Evolutionary conservation across 192 early-diverging fungal species (phyloP).

Genomic region (Coemansia sp.): DNA sequence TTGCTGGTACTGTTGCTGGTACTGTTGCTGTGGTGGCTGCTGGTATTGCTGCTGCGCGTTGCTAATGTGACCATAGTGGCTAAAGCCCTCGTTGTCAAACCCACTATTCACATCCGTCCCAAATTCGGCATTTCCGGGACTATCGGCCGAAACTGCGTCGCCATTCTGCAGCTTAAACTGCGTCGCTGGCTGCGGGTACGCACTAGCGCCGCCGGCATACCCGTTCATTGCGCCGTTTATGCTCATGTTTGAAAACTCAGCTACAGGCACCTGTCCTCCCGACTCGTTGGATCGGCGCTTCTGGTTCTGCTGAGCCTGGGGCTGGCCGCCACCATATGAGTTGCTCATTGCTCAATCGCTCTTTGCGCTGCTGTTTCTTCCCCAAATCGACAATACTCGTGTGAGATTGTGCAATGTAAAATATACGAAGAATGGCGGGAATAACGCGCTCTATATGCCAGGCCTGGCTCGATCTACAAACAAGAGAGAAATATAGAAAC

Average conservation of each 20-base stretch:
- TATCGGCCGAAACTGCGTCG: neutral
- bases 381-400: neutral
- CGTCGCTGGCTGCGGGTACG: slow-evolving; percentile 34
- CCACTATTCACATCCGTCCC: slow-evolving; percentile 42
- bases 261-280: slow-evolving; percentile 12
- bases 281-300: slow-evolving; percentile 14
- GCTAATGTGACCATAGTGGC: slow-evolving; percentile 42
- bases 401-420: neutral
- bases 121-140: slow-evolving; percentile 30
- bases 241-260: slow-evolving; percentile 31
- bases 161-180: slow-evolving; percentile 1
- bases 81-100: slow-evolving; percentile 42
- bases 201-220: slow-evolving; percentile 13
- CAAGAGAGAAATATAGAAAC: neutral
- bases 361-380: neutral
- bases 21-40: slow-evolving; percentile 1
- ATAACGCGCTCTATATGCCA: slow-evolving; percentile 4
- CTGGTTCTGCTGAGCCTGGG: slow-evolving; percentile 9
- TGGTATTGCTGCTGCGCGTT: neutral
- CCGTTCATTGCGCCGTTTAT: slow-evolving; percentile 8
- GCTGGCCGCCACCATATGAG: slow-evolving; percentile 1
- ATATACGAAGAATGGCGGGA: neutral
- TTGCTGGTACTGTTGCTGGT: no score
- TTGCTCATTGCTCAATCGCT: slow-evolving; percentile 1
- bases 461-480: neutral